Percentiles rank a stretch among this genome's conserved stretches.
These are phyloP conservation scores for Ascochyta viciae-villosae DNA, from an alignment of 2,329 filamentous ascomycete genomes.

Conservation along the genomic window DNA sequence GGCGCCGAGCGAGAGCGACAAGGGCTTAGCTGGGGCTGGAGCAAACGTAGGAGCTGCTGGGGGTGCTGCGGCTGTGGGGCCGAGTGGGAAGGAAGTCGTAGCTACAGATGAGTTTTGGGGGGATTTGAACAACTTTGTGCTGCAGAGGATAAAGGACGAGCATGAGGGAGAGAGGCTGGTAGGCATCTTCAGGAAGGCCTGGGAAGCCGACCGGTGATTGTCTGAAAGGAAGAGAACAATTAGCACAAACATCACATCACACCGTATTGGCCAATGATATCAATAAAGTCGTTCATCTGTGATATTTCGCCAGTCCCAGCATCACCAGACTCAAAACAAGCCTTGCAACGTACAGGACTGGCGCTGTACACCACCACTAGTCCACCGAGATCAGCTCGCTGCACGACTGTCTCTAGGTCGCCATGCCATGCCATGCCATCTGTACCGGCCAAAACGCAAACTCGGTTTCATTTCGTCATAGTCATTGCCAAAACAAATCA, in stretches of 20 bases:
- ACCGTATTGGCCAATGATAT: conserved; percentile 17
- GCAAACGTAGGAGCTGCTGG: conserved; percentile 27
- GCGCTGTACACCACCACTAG: conserved; percentile 16
- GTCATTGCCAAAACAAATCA: conserved; percentile 25
- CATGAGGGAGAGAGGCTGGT: conserved; percentile 69
- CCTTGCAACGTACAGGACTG: conserved; percentile 22
- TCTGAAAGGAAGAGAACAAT: neutral
- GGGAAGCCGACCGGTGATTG: conserved; percentile 58
- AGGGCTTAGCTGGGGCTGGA: conserved; percentile 36
- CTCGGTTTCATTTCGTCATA: conserved; percentile 28
- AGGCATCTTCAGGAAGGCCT: conserved; percentile 73
- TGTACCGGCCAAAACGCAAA: conserved; percentile 22
- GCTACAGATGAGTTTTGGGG: conserved; percentile 81
- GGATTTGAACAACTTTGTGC: conserved; percentile 81
- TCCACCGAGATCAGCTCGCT: neutral
- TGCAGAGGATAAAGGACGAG: conserved; percentile 78
- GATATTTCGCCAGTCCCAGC: conserved; percentile 32
- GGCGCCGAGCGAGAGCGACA: conserved; percentile 61
- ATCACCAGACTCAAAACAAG: conserved; percentile 21
- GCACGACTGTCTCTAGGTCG: conserved; percentile 1
- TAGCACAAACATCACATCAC: conserved; percentile 8
- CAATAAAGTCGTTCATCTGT: conserved; percentile 27
- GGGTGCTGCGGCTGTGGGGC: conserved; percentile 57
- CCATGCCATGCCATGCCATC: conserved; percentile 20
- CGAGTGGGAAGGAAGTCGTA: conserved; percentile 67